Evolutionary conservation across 2,329 filamentous ascomycete species (phyloP).

Genomic region (Didymella lethalis): DNA sequence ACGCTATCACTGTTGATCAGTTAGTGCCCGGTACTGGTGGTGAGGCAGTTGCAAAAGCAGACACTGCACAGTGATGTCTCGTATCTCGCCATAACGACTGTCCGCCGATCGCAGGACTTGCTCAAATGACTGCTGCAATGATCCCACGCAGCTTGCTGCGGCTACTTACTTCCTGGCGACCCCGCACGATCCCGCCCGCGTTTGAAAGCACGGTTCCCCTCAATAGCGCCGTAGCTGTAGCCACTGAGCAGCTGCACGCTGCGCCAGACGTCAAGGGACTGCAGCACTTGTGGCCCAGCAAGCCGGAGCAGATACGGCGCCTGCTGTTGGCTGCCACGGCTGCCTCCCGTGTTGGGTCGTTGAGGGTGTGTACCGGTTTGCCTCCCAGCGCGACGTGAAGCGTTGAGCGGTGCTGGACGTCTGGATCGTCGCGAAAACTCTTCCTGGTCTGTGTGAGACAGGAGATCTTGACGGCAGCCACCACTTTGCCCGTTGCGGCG

Average conservation of each 20-base stretch:
- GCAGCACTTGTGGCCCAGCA: slow-evolving; percentile 26
- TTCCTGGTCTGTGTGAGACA: slow-evolving; percentile 29
- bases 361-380: slow-evolving; percentile 24
- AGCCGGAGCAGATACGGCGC: slow-evolving; percentile 26
- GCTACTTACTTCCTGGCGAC: slow-evolving; percentile 22
- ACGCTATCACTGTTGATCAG: slow-evolving; percentile 9
- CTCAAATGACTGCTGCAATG: slow-evolving; percentile 26
- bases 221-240: slow-evolving; percentile 15
- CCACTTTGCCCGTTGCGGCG: slow-evolving; percentile 18
- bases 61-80: slow-evolving; percentile 7
- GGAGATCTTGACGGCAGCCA: slow-evolving; percentile 22
- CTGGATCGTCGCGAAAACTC: slow-evolving; percentile 36
- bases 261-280: slow-evolving; percentile 25
- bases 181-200: slow-evolving; percentile 19
- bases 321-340: slow-evolving; percentile 27
- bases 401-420: slow-evolving; percentile 20
- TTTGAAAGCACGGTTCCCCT: slow-evolving; percentile 8
- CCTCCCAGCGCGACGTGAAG: slow-evolving; percentile 24
- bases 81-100: slow-evolving; percentile 33
- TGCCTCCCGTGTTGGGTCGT: slow-evolving; percentile 21
- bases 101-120: slow-evolving; percentile 20
- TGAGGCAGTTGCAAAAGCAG: slow-evolving; percentile 10
- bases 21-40: slow-evolving; percentile 11
- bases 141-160: slow-evolving; percentile 20
- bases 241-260: slow-evolving; percentile 20